Evolutionary conservation across 1,284 basidiomycete genomes (phyloP), one percentile per base, ranked within the genome.

Genomic region (Prillingera fragicola): DNA sequence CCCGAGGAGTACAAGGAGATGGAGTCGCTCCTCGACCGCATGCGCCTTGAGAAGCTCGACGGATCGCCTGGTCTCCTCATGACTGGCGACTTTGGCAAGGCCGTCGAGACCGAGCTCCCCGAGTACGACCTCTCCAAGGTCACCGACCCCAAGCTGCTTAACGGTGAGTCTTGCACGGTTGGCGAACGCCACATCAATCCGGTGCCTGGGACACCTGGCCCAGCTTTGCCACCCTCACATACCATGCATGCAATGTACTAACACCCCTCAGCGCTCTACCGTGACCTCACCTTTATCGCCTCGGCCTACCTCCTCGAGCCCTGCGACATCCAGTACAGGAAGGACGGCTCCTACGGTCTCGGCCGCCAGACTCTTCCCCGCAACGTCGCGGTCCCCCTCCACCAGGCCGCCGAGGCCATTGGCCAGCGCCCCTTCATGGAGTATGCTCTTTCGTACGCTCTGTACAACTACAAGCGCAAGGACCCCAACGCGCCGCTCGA

Each of bases 341-440:
- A 42, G 38, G 46, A 48, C 37, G 36, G 40, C 27, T 45, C 45
- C 4, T 52, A 52, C 40, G 50, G 50, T 4, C 40, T 52, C 29
- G 50, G 50, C 14, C 50, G 50, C 28, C 50, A 52, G 40, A 38
- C 43, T 9, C 50, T 52, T 5, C 50, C 50, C 21, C 34, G 35
- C 36, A 52, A 52, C 50, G 42, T 52, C 31, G 50, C 50, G 27
- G 50, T 52, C 1, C 50, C 50, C 1, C 50, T 52, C 25, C 34
- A 39, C 23, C 24, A 45, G 43, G 43, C 38, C 8, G 50, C 50
- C 3, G 43, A 45, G 43, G 35, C 36, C 27, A 52, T 52, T 17
- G 50, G 50, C 33, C 50, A 52, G 50, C 42, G 43, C 8, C 50
- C 50, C 1, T 52, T 52, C 43, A 52, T 52, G 50, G 50, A 52